Conservation (phyloP, 106 monocot species). For the Cymbidium sinense region DNA sequence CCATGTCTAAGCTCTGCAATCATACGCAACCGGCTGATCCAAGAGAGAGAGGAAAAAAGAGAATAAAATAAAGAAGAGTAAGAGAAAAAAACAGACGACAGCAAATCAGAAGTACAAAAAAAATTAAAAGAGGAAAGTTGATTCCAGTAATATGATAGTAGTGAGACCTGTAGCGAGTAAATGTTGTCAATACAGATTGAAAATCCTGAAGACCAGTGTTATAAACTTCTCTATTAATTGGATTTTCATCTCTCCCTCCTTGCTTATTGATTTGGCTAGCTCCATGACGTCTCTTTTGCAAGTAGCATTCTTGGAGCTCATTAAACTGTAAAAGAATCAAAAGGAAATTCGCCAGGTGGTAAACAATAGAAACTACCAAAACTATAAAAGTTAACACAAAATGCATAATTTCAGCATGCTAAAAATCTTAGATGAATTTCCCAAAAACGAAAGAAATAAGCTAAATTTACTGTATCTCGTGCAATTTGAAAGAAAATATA, state of each 20-base stretch:
- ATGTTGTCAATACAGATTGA: slow-evolving; percentile 92
- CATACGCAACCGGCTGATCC: slow-evolving; percentile 78
- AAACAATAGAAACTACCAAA: neutral
- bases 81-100: neutral
- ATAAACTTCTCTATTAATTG: slow-evolving; percentile 72
- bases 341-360: slow-evolving; percentile 9
- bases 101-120: neutral
- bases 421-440: neutral
- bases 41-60: neutral
- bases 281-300: slow-evolving; percentile 72
- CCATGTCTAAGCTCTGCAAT: slow-evolving; percentile 96
- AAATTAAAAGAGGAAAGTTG: neutral
- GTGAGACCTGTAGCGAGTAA: slow-evolving; percentile 84
- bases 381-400: neutral
- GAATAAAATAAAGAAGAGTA: neutral
- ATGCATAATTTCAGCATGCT: neutral
- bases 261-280: slow-evolving; percentile 30
- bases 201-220: slow-evolving; percentile 87
- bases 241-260: slow-evolving; percentile 61
- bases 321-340: slow-evolving; percentile 54
- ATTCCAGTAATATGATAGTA: slow-evolving; percentile 1
- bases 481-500: neutral
- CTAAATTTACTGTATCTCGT: neutral
- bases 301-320: slow-evolving; percentile 93
- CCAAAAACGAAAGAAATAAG: neutral